A percentile compares a stretch with the other conserved stretches of the same genome.
Evolutionary conservation across 305 asterid genomes (phyloP).

Genomic region (Fraxinus velutina): DNA sequence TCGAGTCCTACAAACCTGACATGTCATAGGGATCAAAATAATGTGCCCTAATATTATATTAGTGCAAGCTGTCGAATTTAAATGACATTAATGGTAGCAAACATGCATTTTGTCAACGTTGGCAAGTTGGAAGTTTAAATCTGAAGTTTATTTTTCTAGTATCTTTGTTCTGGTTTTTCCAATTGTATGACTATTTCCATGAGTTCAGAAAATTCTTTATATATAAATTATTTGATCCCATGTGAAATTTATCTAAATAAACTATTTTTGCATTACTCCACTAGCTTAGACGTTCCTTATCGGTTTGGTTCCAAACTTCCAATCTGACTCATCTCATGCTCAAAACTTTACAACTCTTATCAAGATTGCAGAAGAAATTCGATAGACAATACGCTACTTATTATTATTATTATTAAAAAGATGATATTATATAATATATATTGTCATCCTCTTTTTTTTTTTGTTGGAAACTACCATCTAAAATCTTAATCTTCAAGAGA

Average conservation of each 20-base stretch:
- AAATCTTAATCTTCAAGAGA: neutral
- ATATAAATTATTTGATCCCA: neutral
- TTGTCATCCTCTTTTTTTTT: neutral
- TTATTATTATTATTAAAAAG: neutral
- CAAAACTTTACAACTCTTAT: neutral
- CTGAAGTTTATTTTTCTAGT: neutral
- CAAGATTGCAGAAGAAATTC: neutral
- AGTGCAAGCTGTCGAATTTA: neutral
- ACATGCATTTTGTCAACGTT: neutral
- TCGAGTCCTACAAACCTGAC: neutral
- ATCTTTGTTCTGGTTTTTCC: neutral
- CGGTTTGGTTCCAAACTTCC: neutral
- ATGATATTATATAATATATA: neutral
- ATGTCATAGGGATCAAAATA: neutral
- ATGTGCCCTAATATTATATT: neutral
- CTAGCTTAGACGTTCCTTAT: neutral
- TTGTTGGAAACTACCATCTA: neutral
- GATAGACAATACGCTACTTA: neutral
- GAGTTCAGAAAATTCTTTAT: neutral
- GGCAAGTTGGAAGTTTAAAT: neutral
- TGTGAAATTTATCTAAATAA: neutral
- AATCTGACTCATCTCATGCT: neutral
- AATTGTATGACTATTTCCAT: neutral
- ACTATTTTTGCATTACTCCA: neutral
- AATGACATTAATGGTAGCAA: neutral